Base-by-base conservation (phyloP, 768 basidiomycete genomes). In the Boletus fagicola region DNA sequence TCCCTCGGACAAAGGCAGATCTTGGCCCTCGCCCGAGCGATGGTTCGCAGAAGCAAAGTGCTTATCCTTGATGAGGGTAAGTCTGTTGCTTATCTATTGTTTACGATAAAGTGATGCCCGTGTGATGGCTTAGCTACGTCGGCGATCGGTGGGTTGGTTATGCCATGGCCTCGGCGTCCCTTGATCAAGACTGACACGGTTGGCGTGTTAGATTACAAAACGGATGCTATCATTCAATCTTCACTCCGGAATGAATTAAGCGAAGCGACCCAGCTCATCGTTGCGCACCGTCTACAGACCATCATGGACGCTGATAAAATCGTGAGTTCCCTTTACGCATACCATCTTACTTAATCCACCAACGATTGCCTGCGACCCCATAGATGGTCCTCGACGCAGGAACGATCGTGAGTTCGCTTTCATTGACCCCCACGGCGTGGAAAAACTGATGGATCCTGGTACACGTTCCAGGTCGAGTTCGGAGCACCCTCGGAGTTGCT, bases 281-380 rank as follows among this genome's bases (percentile, higher is more conserved):
- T 87, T 39, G 85, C 85, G 1, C 83, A 85, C 66, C 77, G 84
- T 18, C 64, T 83, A 9, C 76, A 78, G 55, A 85, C 80, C 8
- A 80, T 86, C 58, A 83, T 83, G 74, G 83, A 84, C 51, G 80
- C 83, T 4, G 84, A 86, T 65, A 81, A 81, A 61, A 81, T 86
- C 45, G 75, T 85, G 56, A 47, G 72, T 62, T 7, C 6, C 22
- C 20, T 35, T 50, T 36, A 31, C 18, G 16, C 33, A 20, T 20
- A 7, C 12, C 20, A 16, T 13, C 16, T 3, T n/a, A 1, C n/a
- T 11, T 44, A 7, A n/a, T 38, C 16, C 28, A 52, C 10, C 8
- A 11, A 39, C 15, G 7, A 16, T 12, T 16, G 50, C 18, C 3
- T 18, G 35, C 33, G 3, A 26, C n/a, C 4, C 4, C 43, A 13